A percentile compares a stretch with the other conserved stretches of the same genome.
These are phyloP conservation scores for Neurospora sp. DNA, from an alignment of 495 filamentous ascomycete genomes.

Conservation along the genomic window DNA sequence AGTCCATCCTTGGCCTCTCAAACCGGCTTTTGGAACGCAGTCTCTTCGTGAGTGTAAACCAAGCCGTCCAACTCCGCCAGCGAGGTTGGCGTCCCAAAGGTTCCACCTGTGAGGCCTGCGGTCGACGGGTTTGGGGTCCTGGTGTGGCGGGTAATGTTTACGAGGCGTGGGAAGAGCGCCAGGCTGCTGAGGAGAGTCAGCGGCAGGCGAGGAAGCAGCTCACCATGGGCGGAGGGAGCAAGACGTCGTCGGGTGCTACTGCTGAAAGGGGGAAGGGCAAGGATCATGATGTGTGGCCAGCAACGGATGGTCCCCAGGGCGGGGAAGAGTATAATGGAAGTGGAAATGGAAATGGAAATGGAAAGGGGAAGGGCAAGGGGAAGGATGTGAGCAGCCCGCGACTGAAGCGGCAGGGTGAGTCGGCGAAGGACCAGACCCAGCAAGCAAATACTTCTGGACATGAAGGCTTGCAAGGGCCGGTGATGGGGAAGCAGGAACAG, in stretches of 20 bases:
- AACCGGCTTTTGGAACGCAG: constrained; percentile 82
- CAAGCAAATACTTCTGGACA: constrained; percentile 6
- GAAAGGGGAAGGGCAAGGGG: constrained; percentile 28
- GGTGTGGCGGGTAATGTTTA: constrained; percentile 71
- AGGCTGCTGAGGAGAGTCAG: constrained; percentile 36
- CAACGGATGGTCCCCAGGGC: neutral
- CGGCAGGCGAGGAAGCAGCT: constrained; percentile 20
- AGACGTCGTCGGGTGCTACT: constrained; percentile 16
- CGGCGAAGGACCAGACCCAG: neutral
- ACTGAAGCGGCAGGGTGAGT: constrained; percentile 7
- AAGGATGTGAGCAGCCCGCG: constrained; percentile 13
- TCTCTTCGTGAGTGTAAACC: constrained; percentile 73
- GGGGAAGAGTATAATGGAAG: constrained; percentile 26
- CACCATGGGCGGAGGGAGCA: constrained; percentile 16
- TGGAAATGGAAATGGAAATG: constrained; percentile 8
- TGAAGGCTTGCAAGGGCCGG: neutral
- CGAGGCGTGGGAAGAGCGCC: constrained; percentile 64
- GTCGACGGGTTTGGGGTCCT: constrained; percentile 77
- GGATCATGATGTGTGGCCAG: neutral
- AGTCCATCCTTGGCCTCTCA: constrained; percentile 73
- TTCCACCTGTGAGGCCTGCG: constrained; percentile 80
- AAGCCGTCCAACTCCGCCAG: constrained; percentile 65
- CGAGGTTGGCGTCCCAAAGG: constrained; percentile 81
- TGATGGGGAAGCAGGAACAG: constrained; percentile 11
- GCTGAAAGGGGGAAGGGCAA: neutral